phyloP scores from a whole-genome alignment of 495 filamentous ascomycete species.

The Hypoxylon lenormandii region DNA sequence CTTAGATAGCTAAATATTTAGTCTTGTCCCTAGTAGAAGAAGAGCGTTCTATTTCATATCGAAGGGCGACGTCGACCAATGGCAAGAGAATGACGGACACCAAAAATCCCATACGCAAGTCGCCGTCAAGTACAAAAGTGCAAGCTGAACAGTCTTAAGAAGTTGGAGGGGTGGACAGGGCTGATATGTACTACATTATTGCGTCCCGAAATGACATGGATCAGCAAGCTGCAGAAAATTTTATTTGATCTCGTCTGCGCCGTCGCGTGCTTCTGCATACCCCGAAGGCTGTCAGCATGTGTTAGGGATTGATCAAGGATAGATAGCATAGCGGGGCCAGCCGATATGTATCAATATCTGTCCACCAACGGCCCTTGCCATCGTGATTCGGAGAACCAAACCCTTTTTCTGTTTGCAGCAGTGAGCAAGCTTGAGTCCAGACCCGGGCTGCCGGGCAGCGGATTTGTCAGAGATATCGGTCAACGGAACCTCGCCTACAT shows the following conservation, averaged over 20 bases:
- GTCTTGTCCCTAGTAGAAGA: too few species aligned
- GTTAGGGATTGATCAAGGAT: too few species aligned
- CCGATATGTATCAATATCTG: conserved; percentile 13
- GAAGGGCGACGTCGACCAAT: too few species aligned
- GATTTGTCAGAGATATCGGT: conserved; percentile 43
- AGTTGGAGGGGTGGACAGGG: too few species aligned
- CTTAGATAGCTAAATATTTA: too few species aligned
- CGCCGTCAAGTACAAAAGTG: too few species aligned
- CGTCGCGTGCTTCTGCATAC: conserved; percentile 10
- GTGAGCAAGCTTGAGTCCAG: conserved; percentile 13
- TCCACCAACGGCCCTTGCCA: conserved; percentile 15
- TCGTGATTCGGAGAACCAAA: background rate
- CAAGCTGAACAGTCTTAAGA: too few species aligned
- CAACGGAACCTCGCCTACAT: conserved; percentile 6
- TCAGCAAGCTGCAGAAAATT: conserved; percentile 13
- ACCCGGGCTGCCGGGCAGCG: background rate
- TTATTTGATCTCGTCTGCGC: conserved; percentile 13
- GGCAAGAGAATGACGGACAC: too few species aligned
- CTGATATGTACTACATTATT: too few species aligned
- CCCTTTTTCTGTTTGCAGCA: conserved; percentile 1
- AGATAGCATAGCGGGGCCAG: conserved; percentile 21
- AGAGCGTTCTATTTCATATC: too few species aligned
- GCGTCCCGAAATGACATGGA: background rate
- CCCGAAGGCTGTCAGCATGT: background rate
- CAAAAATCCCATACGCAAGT: too few species aligned